Base-by-base conservation (phyloP, 129 eudicot species). In the Artemisia argyi region DNA sequence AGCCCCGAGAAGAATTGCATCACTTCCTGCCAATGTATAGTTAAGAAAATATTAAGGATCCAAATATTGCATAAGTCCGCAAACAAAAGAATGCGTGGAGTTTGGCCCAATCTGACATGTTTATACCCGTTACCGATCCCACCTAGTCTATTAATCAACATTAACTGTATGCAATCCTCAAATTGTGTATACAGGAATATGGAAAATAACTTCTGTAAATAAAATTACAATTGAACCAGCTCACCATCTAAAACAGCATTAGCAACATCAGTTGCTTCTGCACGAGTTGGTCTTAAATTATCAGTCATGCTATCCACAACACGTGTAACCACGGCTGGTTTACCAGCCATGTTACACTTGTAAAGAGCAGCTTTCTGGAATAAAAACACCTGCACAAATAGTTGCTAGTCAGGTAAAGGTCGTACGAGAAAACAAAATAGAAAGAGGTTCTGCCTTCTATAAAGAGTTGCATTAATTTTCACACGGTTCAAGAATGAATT, bases 211-310 rank as follows among this genome's bases (percentile, higher is more conserved):
- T 46, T 18, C 32, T 66, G 44, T 7, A 64, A 55, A 62, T 62
- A 49, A 67, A 22, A 50, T 16, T 32, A 32, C 35, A 52, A 19
- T 16, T 60, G 22, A 78, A 70, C 28, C 46, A 69, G 72, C 74
- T 64, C 28, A 87, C 92, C 92, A 79, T 87, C 92, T 71, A 87
- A 73, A 14, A 87, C 89, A 50, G 92, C 92, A 73, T 87, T 87
- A 30, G 92, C 92, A 73, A 87, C 93, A 84, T 87, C 93, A 79
- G 93, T 87, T 76, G 93, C 93, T 73, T 87, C 93, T 47, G 93
- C 93, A 73, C 93, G 93, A 73, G 93, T 87, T 53, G 93, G 93
- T 42, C 93, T 79, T 67, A 87, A 73, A 69, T 87, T 87, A 64
- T 84, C 84, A 59, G 93, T 87, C 93, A 87, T 87, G 75, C 93